Evolutionary conservation across 2,329 filamentous ascomycete species (phyloP), one percentile per base, ranked within the genome.

Genomic region (Alternaria brassicae): DNA sequence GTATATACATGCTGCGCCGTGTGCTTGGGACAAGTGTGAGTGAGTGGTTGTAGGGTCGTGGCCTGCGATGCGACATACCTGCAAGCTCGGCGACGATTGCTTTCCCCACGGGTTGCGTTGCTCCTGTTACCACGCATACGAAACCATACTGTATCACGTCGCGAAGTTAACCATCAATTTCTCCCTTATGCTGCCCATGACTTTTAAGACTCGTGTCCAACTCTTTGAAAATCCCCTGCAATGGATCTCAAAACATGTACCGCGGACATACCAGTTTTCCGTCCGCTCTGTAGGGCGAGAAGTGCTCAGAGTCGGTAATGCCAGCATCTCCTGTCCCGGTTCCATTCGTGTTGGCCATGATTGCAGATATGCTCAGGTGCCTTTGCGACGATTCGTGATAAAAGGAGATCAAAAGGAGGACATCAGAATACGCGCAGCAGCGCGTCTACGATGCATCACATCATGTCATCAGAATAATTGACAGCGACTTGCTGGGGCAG

Each of bases 1-100:
- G 67, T 89, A 89, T 63, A 89, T 86, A 67, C 85, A 87, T 41
- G 87, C 87, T 61, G 86, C 87, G 40, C 87, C 87, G 69, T 89
- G 87, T 44, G 86, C 86, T 86, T 53, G 45, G 6, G 19, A 3
- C 6, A 60, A 37, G 6, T 45, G 32, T 37, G 23, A 25, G 44
- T 32, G 10, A 25, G 50, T 9, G 4, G 25, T 30, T 47, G 36
- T 25, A 13, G 6, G 17, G 51, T n/a, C n/a, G n/a, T 6, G 30
- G 3, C 8, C 44, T 13, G 6, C 17, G 9, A 2, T 23, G 10
- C 10, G n/a, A 52, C 78, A 50, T 65, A 85, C 85, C 82, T 62
- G 86, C 87, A 37, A 89, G 77, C 69, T 89, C 87, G 40, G 80
- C 74, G 17, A 86, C 82, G 55, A 89, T 87, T 25, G 86, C 86